phyloP scores from a whole-genome alignment of 2,329 filamentous ascomycete genomes.

The Ophiobolus disseminans region DNA sequence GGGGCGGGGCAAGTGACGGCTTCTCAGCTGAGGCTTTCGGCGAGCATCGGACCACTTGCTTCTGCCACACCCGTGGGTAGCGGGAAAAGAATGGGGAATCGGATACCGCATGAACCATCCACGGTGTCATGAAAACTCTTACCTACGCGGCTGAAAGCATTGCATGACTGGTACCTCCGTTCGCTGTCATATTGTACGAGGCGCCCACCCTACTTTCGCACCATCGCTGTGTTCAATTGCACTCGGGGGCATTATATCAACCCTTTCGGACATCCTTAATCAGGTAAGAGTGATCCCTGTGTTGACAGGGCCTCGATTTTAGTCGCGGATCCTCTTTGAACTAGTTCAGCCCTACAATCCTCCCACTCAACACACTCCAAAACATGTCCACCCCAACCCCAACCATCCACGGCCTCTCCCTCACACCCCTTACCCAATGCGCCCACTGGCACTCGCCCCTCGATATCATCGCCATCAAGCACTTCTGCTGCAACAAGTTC shows the following conservation, averaged over 20 bases:
- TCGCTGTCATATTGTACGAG: not conserved
- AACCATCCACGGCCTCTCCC: constrained; percentile 32
- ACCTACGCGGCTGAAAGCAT: not conserved
- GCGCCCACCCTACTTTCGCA: too few relatives aligned
- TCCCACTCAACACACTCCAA: constrained; percentile 13
- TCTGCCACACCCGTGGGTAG: constrained; percentile 32
- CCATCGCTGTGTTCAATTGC: too few relatives aligned
- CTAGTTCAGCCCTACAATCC: constrained; percentile 31
- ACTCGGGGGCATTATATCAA: too few relatives aligned
- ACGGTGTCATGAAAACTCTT: constrained; percentile 7
- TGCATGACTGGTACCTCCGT: not conserved
- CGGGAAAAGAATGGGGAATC: constrained; percentile 34
- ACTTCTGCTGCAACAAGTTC: constrained; percentile 46
- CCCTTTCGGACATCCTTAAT: too few relatives aligned
- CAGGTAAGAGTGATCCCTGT: too few relatives aligned
- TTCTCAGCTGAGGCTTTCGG: constrained; percentile 29
- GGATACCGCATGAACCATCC: constrained; percentile 22
- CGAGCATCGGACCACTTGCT: constrained; percentile 37
- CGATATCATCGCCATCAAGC: constrained; percentile 49
- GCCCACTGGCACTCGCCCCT: constrained; percentile 41
- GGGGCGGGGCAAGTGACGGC: constrained; percentile 36
- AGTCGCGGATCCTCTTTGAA: too few relatives aligned
- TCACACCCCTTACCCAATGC: constrained; percentile 43
- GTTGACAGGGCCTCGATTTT: too few relatives aligned
- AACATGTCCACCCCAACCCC: constrained; percentile 5